Evolutionary conservation across 768 basidiomycete genomes (phyloP), one percentile per base, ranked within the genome.

Genomic region (Rhodotorula diobovata): DNA sequence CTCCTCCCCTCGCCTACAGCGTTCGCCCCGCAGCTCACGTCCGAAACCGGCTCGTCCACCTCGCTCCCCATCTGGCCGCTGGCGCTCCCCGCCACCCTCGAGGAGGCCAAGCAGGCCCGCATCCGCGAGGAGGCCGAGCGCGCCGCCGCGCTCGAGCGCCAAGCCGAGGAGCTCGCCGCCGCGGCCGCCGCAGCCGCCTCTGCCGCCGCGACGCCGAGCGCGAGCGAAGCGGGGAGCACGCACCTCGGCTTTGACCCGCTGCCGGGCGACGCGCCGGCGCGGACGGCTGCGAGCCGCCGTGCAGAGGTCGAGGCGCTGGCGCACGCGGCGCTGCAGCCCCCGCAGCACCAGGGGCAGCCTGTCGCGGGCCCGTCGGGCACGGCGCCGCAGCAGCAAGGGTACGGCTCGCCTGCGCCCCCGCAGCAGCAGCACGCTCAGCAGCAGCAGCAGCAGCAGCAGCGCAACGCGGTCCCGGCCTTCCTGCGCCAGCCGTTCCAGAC

Each of bases 61-160:
- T 62, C 63, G 10, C 60, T 72, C n/a, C 63, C 63, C 21, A 72
- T 72, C 59, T 72, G 71, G 71, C 71, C 71, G 7, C 50, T 39
- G 25, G 48, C 39, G 11, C 63, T 72, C 18, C 58, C 67, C 2
- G 15, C 20, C 1, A 16, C 43, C 2, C 60, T 72, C 6, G 37
- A 43, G 30, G n/a, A 39, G 12, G 30, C 59, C 15, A 48, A 45
- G 28, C 39, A 41, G 16, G 25, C 35, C 20, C 48, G 50, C 37
- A 53, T 54, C 5, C 53, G 43, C 32, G 71, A 68, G 56, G 67
- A 58, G 1, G 35, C 34, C 28, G 71, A 68, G 58, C 68, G 68
- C 30, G 60, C 68, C 9, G 63, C 63, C 8, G 46, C 35, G 23
- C 54, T 72, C 54, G 67, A 72, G 41, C 51, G 54, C 34, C 63